Conservation (phyloP, 768 basidiomycete genomes). For the Brasilioporus rufonigricans region DNA sequence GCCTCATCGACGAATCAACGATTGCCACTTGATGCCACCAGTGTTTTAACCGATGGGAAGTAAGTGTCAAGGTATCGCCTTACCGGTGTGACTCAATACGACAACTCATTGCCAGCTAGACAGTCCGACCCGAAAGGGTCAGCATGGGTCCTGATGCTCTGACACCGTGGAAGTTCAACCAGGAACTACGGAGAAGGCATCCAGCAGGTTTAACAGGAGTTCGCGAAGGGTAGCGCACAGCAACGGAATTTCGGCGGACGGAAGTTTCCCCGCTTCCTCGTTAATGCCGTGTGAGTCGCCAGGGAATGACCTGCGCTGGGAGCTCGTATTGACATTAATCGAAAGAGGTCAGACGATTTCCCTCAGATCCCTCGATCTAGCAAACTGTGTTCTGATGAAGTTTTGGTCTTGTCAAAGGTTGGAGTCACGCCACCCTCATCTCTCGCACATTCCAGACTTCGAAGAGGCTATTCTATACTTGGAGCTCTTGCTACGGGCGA, state of each 20-base stretch:
- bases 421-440: background rate
- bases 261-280: too few relatives aligned
- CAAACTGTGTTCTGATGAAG: too few relatives aligned
- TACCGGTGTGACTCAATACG: too few relatives aligned
- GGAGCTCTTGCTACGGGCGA: too few relatives aligned
- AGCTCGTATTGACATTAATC: too few relatives aligned
- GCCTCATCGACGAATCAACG: background rate
- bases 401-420: too few relatives aligned
- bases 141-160: background rate
- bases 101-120: constrained; percentile 2
- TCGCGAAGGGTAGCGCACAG: background rate
- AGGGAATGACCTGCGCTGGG: too few relatives aligned
- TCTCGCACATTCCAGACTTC: background rate
- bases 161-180: background rate
- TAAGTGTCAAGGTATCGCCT: background rate
- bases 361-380: too few relatives aligned
- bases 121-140: background rate
- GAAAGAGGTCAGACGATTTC: too few relatives aligned
- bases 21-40: background rate
- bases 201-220: too few relatives aligned
- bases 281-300: too few relatives aligned
- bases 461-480: background rate
- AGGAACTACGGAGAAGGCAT: too few relatives aligned
- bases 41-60: constrained; percentile 12
- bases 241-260: background rate